These are phyloP conservation scores for Hymenoscyphus fraxineus DNA, from an alignment of 2,329 filamentous ascomycete species.

Conservation along the genomic window DNA sequence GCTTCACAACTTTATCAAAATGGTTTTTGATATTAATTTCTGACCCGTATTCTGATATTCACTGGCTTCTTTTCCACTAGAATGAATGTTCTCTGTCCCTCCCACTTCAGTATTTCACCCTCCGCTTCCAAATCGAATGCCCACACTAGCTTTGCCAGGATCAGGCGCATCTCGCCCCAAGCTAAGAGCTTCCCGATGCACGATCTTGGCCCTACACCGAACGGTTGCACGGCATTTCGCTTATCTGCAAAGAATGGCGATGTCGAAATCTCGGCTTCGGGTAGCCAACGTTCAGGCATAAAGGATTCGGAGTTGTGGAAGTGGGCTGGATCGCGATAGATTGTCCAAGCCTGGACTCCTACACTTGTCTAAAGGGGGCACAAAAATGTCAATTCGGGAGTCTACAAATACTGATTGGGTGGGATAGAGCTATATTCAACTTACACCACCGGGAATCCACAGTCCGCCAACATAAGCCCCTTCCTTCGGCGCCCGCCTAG, in stretches of 20 bases:
- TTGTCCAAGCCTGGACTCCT: neutral
- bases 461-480: neutral
- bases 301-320: constrained; percentile 2
- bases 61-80: neutral
- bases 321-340: neutral
- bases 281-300: constrained; percentile 2
- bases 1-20: too few species aligned
- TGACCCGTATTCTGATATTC: neutral
- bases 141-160: neutral
- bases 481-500: neutral
- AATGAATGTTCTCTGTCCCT: neutral
- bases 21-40: too few species aligned
- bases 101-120: neutral
- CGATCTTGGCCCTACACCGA: neutral
- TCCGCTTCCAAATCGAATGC: neutral
- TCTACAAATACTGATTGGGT: neutral
- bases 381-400: neutral
- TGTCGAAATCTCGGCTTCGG: neutral
- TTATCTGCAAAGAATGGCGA: constrained; percentile 3
- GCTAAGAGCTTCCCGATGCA: neutral
- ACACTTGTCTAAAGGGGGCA: neutral
- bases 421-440: neutral
- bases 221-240: neutral
- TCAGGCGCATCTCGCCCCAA: neutral
- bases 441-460: neutral